A percentile compares a stretch with the other conserved stretches of the same genome.
Evolutionary conservation across 225 moss, liverwort and hornwort genomes (phyloP).

Genomic region (Bryoerythrophyllum caledonicum): DNA sequence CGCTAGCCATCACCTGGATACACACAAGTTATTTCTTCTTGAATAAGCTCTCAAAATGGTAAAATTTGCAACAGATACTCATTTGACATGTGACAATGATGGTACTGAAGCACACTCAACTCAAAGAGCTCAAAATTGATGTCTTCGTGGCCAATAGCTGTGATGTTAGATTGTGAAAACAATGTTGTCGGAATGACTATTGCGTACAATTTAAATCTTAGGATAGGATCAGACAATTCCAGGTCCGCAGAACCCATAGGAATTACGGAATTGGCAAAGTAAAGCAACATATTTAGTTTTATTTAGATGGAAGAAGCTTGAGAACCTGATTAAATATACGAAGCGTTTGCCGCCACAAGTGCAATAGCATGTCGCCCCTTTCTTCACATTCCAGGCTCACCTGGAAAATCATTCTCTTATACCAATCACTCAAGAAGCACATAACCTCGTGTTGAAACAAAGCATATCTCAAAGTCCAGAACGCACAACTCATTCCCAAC

Average conservation of each 20-base stretch:
- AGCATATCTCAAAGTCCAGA: background rate
- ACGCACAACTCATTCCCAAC: conserved; percentile 13
- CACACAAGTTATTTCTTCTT: background rate
- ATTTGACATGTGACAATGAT: background rate
- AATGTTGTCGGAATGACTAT: background rate
- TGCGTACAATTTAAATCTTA: background rate
- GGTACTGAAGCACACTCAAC: conserved; percentile 15
- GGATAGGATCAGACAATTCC: conserved; percentile 17
- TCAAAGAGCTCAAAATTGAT: background rate
- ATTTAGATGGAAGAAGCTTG: conserved; percentile 16
- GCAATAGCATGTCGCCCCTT: conserved; percentile 85
- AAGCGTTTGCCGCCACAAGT: conserved; percentile 95
- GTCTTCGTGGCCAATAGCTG: background rate
- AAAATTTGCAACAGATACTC: conserved; percentile 6
- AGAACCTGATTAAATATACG: conserved; percentile 97
- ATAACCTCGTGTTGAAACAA: conserved; percentile 12
- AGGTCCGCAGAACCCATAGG: conserved; percentile 1
- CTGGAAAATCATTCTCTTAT: conserved; percentile 42
- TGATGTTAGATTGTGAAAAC: background rate
- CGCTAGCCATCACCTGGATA: conserved; percentile 79
- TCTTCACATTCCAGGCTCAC: conserved; percentile 94
- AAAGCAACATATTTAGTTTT: conserved; percentile 14
- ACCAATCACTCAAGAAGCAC: conserved; percentile 11
- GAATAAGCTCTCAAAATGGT: conserved; percentile 3
- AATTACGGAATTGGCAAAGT: background rate